Evolutionary conservation across 2,329 filamentous ascomycete genomes (phyloP), one percentile per base, ranked within the genome.

Genomic region (Teratosphaeria zuluensis): DNA sequence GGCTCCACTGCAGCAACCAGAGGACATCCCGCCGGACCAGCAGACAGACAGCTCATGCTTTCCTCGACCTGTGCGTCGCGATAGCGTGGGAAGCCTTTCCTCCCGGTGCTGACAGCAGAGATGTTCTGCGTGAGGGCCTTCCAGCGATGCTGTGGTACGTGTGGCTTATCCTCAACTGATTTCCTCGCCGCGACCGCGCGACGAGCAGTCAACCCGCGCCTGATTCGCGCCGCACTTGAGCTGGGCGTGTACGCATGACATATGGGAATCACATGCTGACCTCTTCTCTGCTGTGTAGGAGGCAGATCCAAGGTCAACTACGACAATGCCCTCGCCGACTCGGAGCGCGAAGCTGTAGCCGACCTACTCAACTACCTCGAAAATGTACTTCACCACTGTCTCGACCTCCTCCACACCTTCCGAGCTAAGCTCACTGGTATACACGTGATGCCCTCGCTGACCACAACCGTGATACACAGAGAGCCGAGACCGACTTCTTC

Each of bases 401-500:
- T 56, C 38, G 31, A 58, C 51, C 9, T 46, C n/a, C 31, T 30
- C 12, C 54, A n/a, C 54, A 54, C 31, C 19, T 30, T 32, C 24
- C 56, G 33, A 57, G 33, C 31, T 31, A 56, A 42, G 52, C 56
- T 28, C 21, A 56, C 24, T 16, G 53, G 19, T 58, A 51, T 46
- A 61, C 53, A 52, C 59, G 56, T 11, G 7, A 48, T 21, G 9
- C 16, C n/a, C 42, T 48, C 64, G 57, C 64, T 68, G 56, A 68
- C 56, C 32, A 16, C 38, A 33, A 5, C 51, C 11, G 53, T 56
- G 32, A 56, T 55, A 32, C 42, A 61, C 73, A 96, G 94, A 88
- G 94, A 72, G 88, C 87, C 72, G 94, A 99, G 75, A 97, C 92
- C 69, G 92, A 99, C 75, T 99, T 99, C 84, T 99, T 99, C 77